Evolutionary conservation across 1,139 yeast species (phyloP).

Genomic region (Geotrichum carabidarum): DNA sequence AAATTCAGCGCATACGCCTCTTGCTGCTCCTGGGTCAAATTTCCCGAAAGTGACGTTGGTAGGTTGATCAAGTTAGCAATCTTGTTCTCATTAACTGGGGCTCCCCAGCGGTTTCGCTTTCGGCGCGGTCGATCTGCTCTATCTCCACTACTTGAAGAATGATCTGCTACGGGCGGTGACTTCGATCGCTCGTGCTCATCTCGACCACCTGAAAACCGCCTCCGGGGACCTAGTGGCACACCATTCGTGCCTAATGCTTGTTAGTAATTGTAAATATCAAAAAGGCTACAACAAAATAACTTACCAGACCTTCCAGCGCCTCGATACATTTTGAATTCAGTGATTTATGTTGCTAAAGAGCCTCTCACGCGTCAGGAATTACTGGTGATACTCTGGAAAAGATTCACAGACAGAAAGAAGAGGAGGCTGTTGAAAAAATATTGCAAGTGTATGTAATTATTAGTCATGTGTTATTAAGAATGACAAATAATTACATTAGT

Average conservation of each 20-base stretch:
- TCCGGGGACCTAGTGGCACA: slow-evolving; percentile 30
- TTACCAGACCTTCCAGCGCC: slow-evolving; percentile 12
- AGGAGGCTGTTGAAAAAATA: neutral
- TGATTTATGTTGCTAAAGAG: neutral
- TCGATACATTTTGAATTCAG: slow-evolving; percentile 5
- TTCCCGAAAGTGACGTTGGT: slow-evolving; percentile 45
- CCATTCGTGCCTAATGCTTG: slow-evolving; percentile 29
- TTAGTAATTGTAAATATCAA: too few species aligned
- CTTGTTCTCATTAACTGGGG: slow-evolving; percentile 30
- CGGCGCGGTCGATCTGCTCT: slow-evolving; percentile 18
- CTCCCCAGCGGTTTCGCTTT: slow-evolving; percentile 36
- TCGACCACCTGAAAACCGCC: slow-evolving; percentile 23
- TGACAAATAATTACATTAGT: neutral
- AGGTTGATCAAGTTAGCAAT: slow-evolving; percentile 33
- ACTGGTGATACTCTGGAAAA: too few species aligned
- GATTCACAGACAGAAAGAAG: neutral
- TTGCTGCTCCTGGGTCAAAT: slow-evolving; percentile 77
- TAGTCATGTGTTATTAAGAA: neutral
- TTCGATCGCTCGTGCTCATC: slow-evolving; percentile 9
- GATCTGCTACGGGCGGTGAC: neutral
- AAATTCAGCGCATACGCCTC: slow-evolving; percentile 72
- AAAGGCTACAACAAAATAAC: neutral
- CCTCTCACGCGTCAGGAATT: too few species aligned
- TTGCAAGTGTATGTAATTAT: neutral
- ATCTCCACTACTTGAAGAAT: neutral